Percentiles rank a stretch among this genome's conserved stretches.
Evolutionary conservation across 2,329 filamentous ascomycete genomes (phyloP).

Genomic region (Alternaria arbusti): DNA sequence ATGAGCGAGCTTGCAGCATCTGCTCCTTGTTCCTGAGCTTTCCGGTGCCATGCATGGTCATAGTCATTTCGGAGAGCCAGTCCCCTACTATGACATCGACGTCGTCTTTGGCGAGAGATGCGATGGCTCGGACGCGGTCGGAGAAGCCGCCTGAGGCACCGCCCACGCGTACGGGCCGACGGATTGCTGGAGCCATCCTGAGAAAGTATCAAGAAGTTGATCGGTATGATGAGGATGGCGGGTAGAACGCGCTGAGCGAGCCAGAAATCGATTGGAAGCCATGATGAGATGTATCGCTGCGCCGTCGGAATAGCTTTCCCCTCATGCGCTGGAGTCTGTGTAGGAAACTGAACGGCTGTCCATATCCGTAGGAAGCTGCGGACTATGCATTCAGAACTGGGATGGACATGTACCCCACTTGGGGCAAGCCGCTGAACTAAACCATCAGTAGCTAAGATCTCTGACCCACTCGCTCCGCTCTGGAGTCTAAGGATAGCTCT

Average conservation of each 20-base stretch:
- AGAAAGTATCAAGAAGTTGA: neutral
- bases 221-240: neutral
- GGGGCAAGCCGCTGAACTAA: neutral
- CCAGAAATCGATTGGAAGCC: neutral
- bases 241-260: neutral
- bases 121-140: constrained; percentile 52
- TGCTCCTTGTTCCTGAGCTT: constrained; percentile 43
- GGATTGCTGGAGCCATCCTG: constrained; percentile 29
- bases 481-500: neutral
- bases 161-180: constrained; percentile 50
- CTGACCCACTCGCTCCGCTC: neutral
- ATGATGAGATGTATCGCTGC: neutral
- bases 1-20: constrained; percentile 51
- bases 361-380: constrained; percentile 19
- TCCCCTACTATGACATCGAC: constrained; percentile 44
- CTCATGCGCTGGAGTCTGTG: neutral
- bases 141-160: constrained; percentile 54
- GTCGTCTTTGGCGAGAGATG: constrained; percentile 48
- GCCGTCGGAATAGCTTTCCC: neutral
- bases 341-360: constrained; percentile 18
- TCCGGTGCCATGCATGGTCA: constrained; percentile 37
- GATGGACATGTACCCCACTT: constrained; percentile 23
- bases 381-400: constrained; percentile 4
- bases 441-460: neutral
- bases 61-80: constrained; percentile 42